Conservation (phyloP, 352 stramenopile species). For the Phytophthora uliginosa region DNA sequence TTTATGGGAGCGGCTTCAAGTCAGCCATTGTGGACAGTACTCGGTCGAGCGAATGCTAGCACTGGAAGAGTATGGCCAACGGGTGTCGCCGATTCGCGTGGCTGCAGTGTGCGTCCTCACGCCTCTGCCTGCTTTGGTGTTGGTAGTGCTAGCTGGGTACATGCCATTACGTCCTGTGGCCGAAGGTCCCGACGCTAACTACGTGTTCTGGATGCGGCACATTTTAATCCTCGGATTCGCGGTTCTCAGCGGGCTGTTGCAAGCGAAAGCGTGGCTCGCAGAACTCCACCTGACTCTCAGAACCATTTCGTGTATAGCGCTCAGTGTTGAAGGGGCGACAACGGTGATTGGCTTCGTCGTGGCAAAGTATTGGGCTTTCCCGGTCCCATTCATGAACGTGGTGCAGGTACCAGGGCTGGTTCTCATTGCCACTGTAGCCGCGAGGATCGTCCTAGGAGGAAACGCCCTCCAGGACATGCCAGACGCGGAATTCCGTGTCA, state of each 20-base stretch:
- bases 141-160: not conserved
- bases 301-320: constrained; percentile 3
- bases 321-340: not conserved
- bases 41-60: constrained; percentile 42
- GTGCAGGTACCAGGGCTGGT: too few relatives aligned
- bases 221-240: constrained; percentile 10
- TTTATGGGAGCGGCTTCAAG: constrained; percentile 32
- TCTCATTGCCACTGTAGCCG: not conserved
- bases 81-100: not conserved
- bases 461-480: constrained; percentile 11
- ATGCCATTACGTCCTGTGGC: constrained; percentile 21
- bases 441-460: constrained; percentile 17
- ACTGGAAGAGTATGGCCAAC: constrained; percentile 38
- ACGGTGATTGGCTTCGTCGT: not conserved
- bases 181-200: constrained; percentile 30
- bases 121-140: not conserved
- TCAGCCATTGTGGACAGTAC: constrained; percentile 45
- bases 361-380: constrained; percentile 18
- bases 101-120: not conserved
- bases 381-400: not conserved
- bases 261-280: constrained; percentile 37
- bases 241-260: constrained; percentile 22
- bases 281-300: constrained; percentile 24
- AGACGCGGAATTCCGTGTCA: constrained; percentile 30
- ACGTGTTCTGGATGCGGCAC: constrained; percentile 45